Evolutionary conservation across 116 monocot species (phyloP).

Genomic region (Papilionanthe hybrid): DNA sequence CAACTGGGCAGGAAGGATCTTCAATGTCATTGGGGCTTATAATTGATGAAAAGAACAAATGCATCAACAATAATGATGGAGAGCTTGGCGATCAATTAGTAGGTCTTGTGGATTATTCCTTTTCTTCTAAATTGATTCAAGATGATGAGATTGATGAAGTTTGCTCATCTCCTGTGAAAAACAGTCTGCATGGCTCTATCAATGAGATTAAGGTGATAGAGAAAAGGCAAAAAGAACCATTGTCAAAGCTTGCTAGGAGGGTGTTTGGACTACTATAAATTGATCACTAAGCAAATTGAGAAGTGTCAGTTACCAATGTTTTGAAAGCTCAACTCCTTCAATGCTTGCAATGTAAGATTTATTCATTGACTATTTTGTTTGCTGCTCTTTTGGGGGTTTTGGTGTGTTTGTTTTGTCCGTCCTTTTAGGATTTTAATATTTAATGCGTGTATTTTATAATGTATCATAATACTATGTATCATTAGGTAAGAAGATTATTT

Average conservation of each 20-base stretch:
- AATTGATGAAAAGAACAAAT: conserved; percentile 6
- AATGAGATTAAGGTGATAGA: background rate
- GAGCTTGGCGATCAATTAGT: conserved; percentile 18
- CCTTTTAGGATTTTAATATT: background rate
- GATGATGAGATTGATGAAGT: background rate
- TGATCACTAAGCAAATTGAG: background rate
- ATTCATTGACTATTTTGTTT: no score
- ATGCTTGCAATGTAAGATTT: background rate
- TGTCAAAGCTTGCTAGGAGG: conserved; percentile 46
- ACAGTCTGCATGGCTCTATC: conserved; percentile 10
- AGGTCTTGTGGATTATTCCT: conserved; percentile 23
- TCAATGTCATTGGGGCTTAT: background rate
- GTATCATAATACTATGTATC: background rate
- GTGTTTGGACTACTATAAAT: conserved; percentile 43
- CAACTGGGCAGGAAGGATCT: background rate
- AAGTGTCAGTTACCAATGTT: background rate
- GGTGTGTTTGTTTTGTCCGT: background rate
- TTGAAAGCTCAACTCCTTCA: background rate
- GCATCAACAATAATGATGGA: conserved; percentile 4
- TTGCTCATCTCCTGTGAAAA: background rate
- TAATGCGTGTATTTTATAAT: background rate
- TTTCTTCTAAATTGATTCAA: conserved; percentile 20
- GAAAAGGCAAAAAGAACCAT: conserved; percentile 22
- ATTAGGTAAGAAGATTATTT: no score
- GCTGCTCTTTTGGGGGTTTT: no score